These are phyloP conservation scores for Trichoderma sp. DNA, from an alignment of 2,329 filamentous ascomycete species.

Conservation along the genomic window DNA sequence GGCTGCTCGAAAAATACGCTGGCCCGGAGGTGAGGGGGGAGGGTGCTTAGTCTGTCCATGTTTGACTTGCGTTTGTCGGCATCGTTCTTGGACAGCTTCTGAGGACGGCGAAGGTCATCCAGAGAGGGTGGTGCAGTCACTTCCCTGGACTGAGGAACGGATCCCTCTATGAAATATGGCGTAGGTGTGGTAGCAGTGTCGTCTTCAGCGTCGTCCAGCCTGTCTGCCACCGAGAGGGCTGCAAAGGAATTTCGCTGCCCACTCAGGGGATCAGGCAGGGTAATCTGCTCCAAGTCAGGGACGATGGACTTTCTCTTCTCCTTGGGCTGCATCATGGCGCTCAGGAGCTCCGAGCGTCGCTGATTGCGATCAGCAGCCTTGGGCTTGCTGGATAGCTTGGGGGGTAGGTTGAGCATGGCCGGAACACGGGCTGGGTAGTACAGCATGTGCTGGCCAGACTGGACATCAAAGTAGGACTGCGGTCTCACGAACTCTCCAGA, in stretches of 20 bases:
- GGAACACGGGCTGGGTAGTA: constrained; percentile 96
- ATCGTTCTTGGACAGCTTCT: constrained; percentile 40
- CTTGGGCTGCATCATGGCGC: constrained; percentile 53
- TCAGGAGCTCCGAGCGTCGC: constrained; percentile 74
- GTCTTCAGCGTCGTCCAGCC: constrained; percentile 27
- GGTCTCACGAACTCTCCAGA: constrained; percentile 44
- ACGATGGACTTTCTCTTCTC: constrained; percentile 30
- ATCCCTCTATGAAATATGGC: constrained; percentile 3
- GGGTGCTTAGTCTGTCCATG: constrained; percentile 39
- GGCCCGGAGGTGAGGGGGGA: constrained; percentile 87
- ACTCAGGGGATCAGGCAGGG: constrained; percentile 53
- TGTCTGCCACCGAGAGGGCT: constrained; percentile 38
- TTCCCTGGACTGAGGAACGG: constrained; percentile 29
- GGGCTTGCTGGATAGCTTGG: constrained; percentile 77
- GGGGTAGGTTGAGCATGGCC: constrained; percentile 88
- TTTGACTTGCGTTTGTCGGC: constrained; percentile 42
- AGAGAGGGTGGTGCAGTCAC: constrained; percentile 30
- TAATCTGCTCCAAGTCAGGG: constrained; percentile 40
- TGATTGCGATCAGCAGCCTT: constrained; percentile 67
- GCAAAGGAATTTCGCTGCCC: constrained; percentile 44
- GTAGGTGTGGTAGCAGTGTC: constrained; percentile 24
- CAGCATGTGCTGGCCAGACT: constrained; percentile 78
- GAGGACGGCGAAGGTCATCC: constrained; percentile 41
- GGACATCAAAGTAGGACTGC: constrained; percentile 64
- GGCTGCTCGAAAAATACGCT: constrained; percentile 85